Evolutionary conservation across 1,284 basidiomycete species (phyloP), one percentile per base, ranked within the genome.

Genomic region (Entoloma clypeatum): DNA sequence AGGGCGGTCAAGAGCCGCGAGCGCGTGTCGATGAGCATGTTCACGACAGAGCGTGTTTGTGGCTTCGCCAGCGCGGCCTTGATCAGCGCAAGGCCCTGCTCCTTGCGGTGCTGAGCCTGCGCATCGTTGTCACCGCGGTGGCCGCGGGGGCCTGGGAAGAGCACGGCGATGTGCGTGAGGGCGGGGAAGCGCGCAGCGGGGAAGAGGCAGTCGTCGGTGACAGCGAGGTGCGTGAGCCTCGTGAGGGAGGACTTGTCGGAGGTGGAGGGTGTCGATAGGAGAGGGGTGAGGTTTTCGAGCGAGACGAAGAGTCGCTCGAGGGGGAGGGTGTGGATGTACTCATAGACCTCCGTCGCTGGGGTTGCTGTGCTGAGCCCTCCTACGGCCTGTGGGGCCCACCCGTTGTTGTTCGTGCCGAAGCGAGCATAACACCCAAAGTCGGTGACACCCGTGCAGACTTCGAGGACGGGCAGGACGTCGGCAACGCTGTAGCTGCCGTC

Each of bases 241-340:
- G 14, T 24, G 27, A 48, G 39, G 8, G 23, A 45, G 9, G 44
- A 39, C 1, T 25, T 7, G n/a, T 21, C n/a, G 5, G 4, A 31
- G n/a, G 14, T 27, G n/a, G 5, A n/a, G 17, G 16, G 23, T 18
- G 21, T 32, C 14, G n/a, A 27, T 17, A 45, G 37, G 10, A 49
- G 37, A 5, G 18, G 6, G 2, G 25, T 22, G 23, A 52, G 41
- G 27, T 46, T 48, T 21, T 35, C 32, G 16, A 35, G 16, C 2
- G 45, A 46, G 22, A 50, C 39, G 36, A 52, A 52, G 3, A 52
- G 44, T 3, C 43, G 43, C 13, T 46, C 32, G 7, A 52, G 44
- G 7, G 51, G 45, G n/a, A 48, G 35, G 8, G 43, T 25, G 19
- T 45, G 45, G 13, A 46, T 33, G 23, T 37, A 26, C 6, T 30